Conservation (phyloP, 768 basidiomycete species). For the Xanthoconium stramineum region DNA sequence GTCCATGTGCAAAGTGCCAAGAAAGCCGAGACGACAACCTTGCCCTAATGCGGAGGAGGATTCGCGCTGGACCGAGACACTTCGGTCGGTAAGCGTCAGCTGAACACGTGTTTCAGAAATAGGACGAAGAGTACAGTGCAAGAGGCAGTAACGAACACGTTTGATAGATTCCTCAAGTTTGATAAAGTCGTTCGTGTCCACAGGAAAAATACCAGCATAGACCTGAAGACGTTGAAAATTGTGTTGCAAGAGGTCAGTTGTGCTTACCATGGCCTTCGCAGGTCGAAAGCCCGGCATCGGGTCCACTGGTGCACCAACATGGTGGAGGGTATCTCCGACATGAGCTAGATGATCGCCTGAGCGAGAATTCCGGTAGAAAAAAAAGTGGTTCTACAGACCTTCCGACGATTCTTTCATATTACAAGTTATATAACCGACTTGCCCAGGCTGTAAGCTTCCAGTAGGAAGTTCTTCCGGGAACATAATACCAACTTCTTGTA, state of each 20-base stretch:
- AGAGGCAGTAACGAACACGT: constrained; percentile 48
- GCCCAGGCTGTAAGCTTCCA: constrained; percentile 63
- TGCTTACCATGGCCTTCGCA: constrained; percentile 84
- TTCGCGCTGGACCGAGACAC: constrained; percentile 88
- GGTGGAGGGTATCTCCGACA: constrained; percentile 91
- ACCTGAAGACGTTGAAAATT: constrained; percentile 49
- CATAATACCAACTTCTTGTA: constrained; percentile 85
- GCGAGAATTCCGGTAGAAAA: not conserved
- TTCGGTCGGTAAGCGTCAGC: constrained; percentile 84
- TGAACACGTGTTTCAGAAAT: constrained; percentile 28
- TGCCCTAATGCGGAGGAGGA: constrained; percentile 93
- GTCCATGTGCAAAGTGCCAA: constrained; percentile 96
- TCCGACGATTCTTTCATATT: constrained; percentile 98
- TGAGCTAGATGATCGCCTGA: constrained; percentile 52
- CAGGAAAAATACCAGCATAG: constrained; percentile 91
- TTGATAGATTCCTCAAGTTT: constrained; percentile 97
- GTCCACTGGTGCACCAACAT: constrained; percentile 66
- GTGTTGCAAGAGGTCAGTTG: not conserved
- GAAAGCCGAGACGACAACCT: constrained; percentile 91
- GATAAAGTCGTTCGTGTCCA: constrained; percentile 86
- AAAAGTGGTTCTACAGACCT: constrained; percentile 43
- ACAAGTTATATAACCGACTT: constrained; percentile 88
- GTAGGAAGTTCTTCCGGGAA: constrained; percentile 86
- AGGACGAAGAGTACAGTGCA: not conserved
- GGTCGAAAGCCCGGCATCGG: constrained; percentile 91